Evolutionary conservation across 352 stramenopile species (phyloP).

Genomic region (Globisporangium echinulatum): DNA sequence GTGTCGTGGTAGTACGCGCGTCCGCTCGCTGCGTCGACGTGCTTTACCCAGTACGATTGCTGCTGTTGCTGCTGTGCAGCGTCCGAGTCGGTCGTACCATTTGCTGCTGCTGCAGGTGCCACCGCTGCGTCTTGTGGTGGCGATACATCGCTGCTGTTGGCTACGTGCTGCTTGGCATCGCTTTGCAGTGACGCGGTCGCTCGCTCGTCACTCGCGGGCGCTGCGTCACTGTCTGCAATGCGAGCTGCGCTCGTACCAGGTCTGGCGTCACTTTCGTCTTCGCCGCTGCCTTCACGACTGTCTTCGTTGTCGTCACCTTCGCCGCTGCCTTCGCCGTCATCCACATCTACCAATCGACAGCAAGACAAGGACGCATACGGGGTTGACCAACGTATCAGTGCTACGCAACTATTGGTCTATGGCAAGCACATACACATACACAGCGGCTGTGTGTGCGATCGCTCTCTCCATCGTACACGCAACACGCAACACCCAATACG

Average conservation of each 20-base stretch:
- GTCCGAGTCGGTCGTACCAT: not conserved
- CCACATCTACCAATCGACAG: not conserved
- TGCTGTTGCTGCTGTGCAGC: not conserved
- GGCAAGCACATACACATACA: not conserved
- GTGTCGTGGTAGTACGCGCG: constrained; percentile 77
- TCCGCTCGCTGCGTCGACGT: constrained; percentile 52
- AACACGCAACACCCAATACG: not conserved
- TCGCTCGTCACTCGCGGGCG: constrained; percentile 15
- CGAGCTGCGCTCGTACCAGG: no score
- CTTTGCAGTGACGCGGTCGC: not conserved
- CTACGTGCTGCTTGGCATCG: no score
- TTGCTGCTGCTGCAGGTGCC: no score
- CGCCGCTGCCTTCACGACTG: constrained; percentile 12
- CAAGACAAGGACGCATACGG: no score
- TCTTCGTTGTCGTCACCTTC: constrained; percentile 5
- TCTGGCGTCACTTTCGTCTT: not conserved
- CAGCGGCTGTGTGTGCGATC: not conserved
- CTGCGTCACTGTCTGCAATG: not conserved
- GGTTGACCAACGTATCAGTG: no score
- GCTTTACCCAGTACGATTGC: constrained; percentile 50
- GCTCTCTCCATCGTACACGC: not conserved
- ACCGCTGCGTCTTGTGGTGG: no score
- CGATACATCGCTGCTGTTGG: no score
- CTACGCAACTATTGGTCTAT: no score
- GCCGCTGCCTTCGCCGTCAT: constrained; percentile 4